Evolutionary conservation across 1,139 yeast genomes (phyloP), one percentile per base, ranked within the genome.

Genomic region (Yamadazyma dushanensis): DNA sequence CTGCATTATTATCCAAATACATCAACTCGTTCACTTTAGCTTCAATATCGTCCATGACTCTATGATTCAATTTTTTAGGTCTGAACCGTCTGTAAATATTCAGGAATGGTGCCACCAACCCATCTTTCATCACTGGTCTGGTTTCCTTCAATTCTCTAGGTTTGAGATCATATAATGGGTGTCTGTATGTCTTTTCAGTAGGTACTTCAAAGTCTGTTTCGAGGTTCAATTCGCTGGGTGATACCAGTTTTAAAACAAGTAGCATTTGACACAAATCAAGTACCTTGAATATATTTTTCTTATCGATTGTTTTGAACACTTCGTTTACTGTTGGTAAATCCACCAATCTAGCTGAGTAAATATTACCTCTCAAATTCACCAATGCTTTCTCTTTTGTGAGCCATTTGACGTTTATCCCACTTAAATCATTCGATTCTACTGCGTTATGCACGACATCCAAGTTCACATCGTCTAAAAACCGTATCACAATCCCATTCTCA

Each of bases 281-380:
- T 0, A 94, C 81, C 55, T 94, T 94, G 65, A 84, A 83, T 22
- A 92, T 75, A 53, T 88, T 92, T 58, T 90, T 92, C 53, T 84
- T 78, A 56, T 94, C 98, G 19, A 90, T 78, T 2, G 96, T 83
- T 59, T 94, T 94, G 56, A 83, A 88, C 6, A 87, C 78, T 56
- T 94, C 98, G 4, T 89, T 78, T 8, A 90, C 62, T 0, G 96
- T 87, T 0, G 99, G 99, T 44, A 94, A 64, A 50, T 90, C 95
- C n/a, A 92, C 77, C 27, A 94, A 63, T 46, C 87, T 79, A 0
- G 95, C 97, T 4, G 90, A 88, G 59, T 87, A 94, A 39, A 80
- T 57, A 2, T 72, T 62, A 15, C 75, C 71, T 40, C 74, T 73
- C 4, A 66, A 75, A 61, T 62, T 73, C 55, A 66, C 80, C 20